Conservation (phyloP, 2,329 filamentous ascomycete genomes). For the Colletotrichum theobromicola region DNA sequence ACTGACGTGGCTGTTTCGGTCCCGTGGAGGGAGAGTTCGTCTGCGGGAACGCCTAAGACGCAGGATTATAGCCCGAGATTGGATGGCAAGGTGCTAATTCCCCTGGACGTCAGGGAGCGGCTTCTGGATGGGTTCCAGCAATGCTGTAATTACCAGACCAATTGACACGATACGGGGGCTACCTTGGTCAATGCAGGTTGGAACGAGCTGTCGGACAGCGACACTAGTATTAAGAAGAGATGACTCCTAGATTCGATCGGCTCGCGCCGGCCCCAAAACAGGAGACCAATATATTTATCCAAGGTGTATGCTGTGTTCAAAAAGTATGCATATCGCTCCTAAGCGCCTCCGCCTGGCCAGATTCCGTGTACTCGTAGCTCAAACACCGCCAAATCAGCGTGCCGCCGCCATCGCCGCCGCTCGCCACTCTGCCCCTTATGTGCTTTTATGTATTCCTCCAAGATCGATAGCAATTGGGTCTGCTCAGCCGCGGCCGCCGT, state of each 20-base stretch:
- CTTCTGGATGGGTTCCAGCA: neutral
- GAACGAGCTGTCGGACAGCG: neutral
- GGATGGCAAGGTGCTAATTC: neutral
- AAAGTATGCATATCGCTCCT: conserved; percentile 13
- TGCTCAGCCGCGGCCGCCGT: conserved; percentile 63
- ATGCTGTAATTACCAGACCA: neutral
- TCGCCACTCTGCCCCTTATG: neutral
- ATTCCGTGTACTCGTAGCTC: conserved; percentile 19
- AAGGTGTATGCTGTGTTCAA: conserved; percentile 20
- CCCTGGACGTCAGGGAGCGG: neutral
- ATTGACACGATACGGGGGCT: rapidly evolving
- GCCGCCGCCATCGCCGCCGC: neutral
- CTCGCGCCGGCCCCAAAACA: conserved; percentile 6
- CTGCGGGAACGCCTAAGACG: neutral
- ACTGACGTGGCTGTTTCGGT: neutral
- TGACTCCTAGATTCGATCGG: neutral
- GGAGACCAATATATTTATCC: conserved; percentile 3
- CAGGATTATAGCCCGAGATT: neutral
- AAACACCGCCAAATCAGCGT: neutral
- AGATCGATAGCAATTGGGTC: neutral
- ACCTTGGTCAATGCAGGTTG: rapidly evolving
- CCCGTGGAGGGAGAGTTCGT: neutral
- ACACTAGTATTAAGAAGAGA: neutral
- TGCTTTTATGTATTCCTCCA: neutral
- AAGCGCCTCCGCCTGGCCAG: conserved; percentile 19